Evolutionary conservation across 495 filamentous ascomycete species (phyloP), one percentile per base, ranked within the genome.

Genomic region (Filosporella fistucella): DNA sequence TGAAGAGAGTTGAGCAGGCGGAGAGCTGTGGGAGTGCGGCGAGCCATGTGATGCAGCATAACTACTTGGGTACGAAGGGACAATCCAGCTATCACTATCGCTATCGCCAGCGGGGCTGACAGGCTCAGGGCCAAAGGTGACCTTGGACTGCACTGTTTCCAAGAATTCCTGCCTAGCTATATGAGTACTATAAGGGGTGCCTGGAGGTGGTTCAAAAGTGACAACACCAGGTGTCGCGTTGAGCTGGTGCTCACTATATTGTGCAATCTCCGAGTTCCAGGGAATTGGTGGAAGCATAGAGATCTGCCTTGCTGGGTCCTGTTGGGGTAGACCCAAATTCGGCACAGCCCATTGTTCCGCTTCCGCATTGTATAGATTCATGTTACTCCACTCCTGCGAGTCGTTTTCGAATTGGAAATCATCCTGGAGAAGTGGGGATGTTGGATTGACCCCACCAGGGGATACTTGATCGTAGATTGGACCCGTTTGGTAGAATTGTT

Each of bases 211-310:
- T 25, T 52, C 48, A 23, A 48, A 56, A 3, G 54, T 30, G n/a
- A 49, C 44, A 25, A 20, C 12, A 4, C 41, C 46, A 12, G 46
- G 12, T 28, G 26, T 42, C 10, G 52, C 36, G 22, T 36, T 42
- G n/a, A 13, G 22, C 21, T 46, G 34, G 12, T 37, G 47, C 8
- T 37, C 17, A 30, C 38, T 55, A 16, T 28, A 8, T 17, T 50
- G 36, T 13, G 22, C 34, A 24, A 47, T 17, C 17, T 52, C 34
- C 10, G 50, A 42, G 25, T 42, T 45, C 52, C 52, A 55, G n/a
- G 52, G 52, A 10, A 21, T 34, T 12, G 29, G 29, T 24, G 40
- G 20, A 11, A 36, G 14, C 12, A 20, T 29, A 29, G 23, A 43
- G 17, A 9, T 29, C 41, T 5, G 12, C 41, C 18, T 29, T 29